phyloP scores from a whole-genome alignment of 768 basidiomycete species.

The Chalciporus pseudorubinellus region DNA sequence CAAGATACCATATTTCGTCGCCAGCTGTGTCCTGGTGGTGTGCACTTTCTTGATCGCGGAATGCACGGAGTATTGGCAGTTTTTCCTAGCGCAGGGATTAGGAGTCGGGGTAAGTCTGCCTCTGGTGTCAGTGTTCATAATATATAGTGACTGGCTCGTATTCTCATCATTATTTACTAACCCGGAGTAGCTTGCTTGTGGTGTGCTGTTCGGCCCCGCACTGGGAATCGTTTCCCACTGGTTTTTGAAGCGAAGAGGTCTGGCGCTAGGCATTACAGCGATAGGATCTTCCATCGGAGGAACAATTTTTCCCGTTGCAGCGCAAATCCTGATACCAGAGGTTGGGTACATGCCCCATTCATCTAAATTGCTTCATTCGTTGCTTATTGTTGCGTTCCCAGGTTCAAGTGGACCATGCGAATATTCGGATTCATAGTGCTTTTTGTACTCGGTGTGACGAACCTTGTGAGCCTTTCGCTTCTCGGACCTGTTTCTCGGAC shows the following conservation, averaged over 20 bases:
- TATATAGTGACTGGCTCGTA: too few relatives aligned
- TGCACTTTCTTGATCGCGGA: slow-evolving; percentile 67
- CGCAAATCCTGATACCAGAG: slow-evolving; percentile 49
- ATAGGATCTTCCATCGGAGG: slow-evolving; percentile 70
- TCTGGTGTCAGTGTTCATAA: background rate
- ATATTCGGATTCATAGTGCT: slow-evolving; percentile 64
- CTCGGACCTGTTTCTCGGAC: background rate
- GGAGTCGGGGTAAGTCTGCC: slow-evolving; percentile 52
- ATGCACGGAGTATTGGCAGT: slow-evolving; percentile 76
- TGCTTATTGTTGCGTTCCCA: slow-evolving; percentile 52
- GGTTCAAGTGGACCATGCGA: slow-evolving; percentile 79
- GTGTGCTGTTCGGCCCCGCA: slow-evolving; percentile 62
- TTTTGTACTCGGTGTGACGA: slow-evolving; percentile 48
- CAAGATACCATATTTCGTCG: slow-evolving; percentile 45
- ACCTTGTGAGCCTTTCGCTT: slow-evolving; percentile 41
- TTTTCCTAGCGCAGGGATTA: slow-evolving; percentile 72
- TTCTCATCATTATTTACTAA: background rate
- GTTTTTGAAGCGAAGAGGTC: slow-evolving; percentile 58
- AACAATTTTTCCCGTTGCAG: slow-evolving; percentile 60
- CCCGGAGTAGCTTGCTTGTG: slow-evolving; percentile 37
- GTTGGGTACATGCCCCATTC: slow-evolving; percentile 48
- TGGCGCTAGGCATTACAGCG: slow-evolving; percentile 62
- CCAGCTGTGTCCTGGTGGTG: slow-evolving; percentile 49
- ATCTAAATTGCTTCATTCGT: background rate
- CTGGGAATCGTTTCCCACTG: slow-evolving; percentile 65